Evolutionary conservation across 352 stramenopile genomes (phyloP), one percentile per base, ranked within the genome.

Genomic region (Globisporangium canariense): DNA sequence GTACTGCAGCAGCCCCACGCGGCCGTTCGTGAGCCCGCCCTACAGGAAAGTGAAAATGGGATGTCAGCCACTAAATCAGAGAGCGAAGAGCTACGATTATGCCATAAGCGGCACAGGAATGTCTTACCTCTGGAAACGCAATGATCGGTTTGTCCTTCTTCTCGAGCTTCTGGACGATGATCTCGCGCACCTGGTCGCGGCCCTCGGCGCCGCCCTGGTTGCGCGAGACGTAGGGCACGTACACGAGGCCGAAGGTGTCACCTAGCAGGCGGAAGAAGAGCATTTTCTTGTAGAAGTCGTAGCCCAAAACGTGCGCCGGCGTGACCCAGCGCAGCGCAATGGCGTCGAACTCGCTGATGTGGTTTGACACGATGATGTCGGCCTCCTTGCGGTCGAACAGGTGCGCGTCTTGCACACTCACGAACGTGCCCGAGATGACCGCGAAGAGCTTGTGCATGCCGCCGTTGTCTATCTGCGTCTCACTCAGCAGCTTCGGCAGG

Each of bases 281-380:
- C 78, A 89, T 86, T 38, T 83, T 83, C 67, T 91, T 86, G 77
- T 90, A 91, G n/a, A 91, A 89, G n/a, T 89, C 82, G 74, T 91
- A 91, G 49, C 82, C 82, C 50, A 91, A 71, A 22, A 89, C 69
- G 56, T 89, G 81, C 11, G 74, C 73, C 5, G 82, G 71, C 13
- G 72, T 72, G 60, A 90, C 61, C 20, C 54, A 60, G 0, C 65
- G 66, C 9, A 91, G 58, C 3, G 80, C 80, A 28, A 91, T 65
- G 0, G 80, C 82, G 47, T 89, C 82, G 49, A 91, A 88, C 74
- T 91, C 82, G 43, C 80, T 89, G 61, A 91, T 82, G 72, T 91
- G 82, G 77, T 91, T 91, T 28, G 75, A 65, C n/a, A 86, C 82
- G 34, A 91, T 72, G 60, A 91, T 80, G 20, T 80, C 68, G 0